phyloP scores from a whole-genome alignment of 306 rosid species.

The Cicer pinnatifidum region DNA sequence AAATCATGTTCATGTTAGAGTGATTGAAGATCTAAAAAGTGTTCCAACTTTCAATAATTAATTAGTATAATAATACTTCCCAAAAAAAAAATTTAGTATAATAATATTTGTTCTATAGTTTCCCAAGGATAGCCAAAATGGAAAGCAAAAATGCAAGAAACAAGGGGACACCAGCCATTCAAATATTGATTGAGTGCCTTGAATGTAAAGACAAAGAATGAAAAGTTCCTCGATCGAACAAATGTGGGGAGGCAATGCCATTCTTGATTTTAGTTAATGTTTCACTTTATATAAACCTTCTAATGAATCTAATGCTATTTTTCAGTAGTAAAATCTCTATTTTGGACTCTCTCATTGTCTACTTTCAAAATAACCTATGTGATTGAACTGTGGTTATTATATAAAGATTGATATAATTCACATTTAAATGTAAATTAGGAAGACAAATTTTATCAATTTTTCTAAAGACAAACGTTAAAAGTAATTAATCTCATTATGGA shows the following conservation, averaged over 20 bases:
- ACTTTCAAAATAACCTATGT: neutral
- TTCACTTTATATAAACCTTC: slow-evolving; percentile 39
- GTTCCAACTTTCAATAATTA: slow-evolving; percentile 44
- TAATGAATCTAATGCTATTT: slow-evolving; percentile 25
- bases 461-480: neutral
- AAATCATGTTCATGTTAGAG: slow-evolving; percentile 13
- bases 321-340: slow-evolving; percentile 22
- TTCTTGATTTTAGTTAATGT: slow-evolving; percentile 50
- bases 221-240: slow-evolving; percentile 57
- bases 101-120: slow-evolving; percentile 34
- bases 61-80: slow-evolving; percentile 20
- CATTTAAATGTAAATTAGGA: neutral
- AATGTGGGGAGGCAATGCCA: slow-evolving; percentile 50
- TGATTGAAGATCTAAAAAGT: slow-evolving; percentile 41
- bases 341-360: slow-evolving; percentile 26
- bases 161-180: slow-evolving; percentile 57
- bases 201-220: slow-evolving; percentile 54
- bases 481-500: too few relatives aligned
- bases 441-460: neutral
- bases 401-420: neutral
- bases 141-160: slow-evolving; percentile 44
- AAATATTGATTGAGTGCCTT: slow-evolving; percentile 43
- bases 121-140: slow-evolving; percentile 46
- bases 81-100: neutral
- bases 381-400: neutral